These are phyloP conservation scores for Trichosanthes cucumerina DNA, from an alignment of 306 rosid species.

Conservation along the genomic window DNA sequence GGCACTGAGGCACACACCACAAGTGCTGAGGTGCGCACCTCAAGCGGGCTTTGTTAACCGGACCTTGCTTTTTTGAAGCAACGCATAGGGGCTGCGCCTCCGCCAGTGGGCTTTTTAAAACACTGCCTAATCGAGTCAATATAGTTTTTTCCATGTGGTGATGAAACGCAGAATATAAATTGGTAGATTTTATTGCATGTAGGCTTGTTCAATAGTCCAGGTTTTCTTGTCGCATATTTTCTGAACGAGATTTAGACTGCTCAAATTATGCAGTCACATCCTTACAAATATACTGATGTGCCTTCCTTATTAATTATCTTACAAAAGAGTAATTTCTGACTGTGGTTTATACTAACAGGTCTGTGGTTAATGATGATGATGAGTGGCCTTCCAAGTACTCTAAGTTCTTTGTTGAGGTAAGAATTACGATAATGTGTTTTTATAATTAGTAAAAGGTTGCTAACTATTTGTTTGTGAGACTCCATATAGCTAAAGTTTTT, in stretches of 20 bases:
- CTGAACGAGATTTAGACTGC: not conserved
- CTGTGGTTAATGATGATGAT: conserved; percentile 74
- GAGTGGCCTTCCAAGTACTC: conserved; percentile 96
- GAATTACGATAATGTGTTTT: conserved; percentile 7
- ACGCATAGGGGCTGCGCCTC: too few species aligned
- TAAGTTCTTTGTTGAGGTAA: conserved; percentile 69
- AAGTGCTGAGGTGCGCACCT: too few species aligned
- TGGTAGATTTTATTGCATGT: not conserved
- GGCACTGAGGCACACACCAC: too few species aligned
- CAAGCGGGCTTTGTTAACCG: too few species aligned
- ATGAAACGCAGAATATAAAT: not conserved
- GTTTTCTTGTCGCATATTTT: not conserved
- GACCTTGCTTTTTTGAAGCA: too few species aligned
- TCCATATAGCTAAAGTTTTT: not conserved
- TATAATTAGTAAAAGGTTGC: not conserved
- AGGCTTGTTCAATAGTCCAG: not conserved
- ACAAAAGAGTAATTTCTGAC: not conserved
- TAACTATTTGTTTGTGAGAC: not conserved
- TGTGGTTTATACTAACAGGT: conserved; percentile 32
- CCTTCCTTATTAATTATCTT: not conserved
- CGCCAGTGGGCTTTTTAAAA: too few species aligned
- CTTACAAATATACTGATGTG: not conserved
- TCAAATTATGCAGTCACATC: not conserved
- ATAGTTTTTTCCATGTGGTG: not conserved
- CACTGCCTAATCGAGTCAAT: not conserved